Conservation (phyloP, 2,329 filamentous ascomycete genomes). For the Aspergillus piperis region DNA sequence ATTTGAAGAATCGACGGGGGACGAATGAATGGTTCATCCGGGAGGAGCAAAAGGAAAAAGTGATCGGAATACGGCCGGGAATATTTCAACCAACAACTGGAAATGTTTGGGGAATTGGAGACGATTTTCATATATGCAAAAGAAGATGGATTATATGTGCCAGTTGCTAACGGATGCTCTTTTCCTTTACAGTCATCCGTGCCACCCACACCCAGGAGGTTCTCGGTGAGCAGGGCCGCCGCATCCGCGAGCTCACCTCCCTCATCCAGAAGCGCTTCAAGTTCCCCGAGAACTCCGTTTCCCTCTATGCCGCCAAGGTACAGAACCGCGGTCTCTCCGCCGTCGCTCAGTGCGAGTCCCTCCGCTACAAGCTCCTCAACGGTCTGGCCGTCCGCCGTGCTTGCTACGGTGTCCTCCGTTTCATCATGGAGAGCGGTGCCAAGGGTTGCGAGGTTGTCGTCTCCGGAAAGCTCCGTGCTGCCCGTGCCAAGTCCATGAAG, state of each 20-base stretch:
- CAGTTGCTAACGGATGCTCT: constrained; percentile 36
- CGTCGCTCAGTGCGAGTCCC: constrained; percentile 99
- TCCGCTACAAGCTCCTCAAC: constrained; percentile 99
- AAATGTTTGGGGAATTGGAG: constrained; percentile 1
- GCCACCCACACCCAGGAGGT: constrained; percentile 99
- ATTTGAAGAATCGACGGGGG: constrained; percentile 11
- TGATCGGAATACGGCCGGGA: constrained; percentile 2
- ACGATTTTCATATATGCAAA: constrained; percentile 3
- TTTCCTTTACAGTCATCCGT: constrained; percentile 71
- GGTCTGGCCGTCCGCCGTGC: constrained; percentile 97
- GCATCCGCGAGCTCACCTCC: constrained; percentile 99
- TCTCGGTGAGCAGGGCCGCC: constrained; percentile 98
- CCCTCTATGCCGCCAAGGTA: constrained; percentile 99
- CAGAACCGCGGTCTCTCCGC: constrained; percentile 99
- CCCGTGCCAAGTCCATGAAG: constrained; percentile 99
- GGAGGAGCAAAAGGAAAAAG: constrained; percentile 2
- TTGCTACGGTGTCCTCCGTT: constrained; percentile 99
- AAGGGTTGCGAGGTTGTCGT: constrained; percentile 99
- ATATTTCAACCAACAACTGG: neutral
- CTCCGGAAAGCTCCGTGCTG: constrained; percentile 97
- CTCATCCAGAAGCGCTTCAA: constrained; percentile 99
- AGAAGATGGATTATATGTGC: constrained; percentile 7
- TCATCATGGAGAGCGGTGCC: constrained; percentile 99
- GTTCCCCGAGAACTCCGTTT: constrained; percentile 99
- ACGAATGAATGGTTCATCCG: neutral